These are phyloP conservation scores for Infundibulicybe gibba DNA, from an alignment of 768 basidiomycete genomes.

Conservation along the genomic window DNA sequence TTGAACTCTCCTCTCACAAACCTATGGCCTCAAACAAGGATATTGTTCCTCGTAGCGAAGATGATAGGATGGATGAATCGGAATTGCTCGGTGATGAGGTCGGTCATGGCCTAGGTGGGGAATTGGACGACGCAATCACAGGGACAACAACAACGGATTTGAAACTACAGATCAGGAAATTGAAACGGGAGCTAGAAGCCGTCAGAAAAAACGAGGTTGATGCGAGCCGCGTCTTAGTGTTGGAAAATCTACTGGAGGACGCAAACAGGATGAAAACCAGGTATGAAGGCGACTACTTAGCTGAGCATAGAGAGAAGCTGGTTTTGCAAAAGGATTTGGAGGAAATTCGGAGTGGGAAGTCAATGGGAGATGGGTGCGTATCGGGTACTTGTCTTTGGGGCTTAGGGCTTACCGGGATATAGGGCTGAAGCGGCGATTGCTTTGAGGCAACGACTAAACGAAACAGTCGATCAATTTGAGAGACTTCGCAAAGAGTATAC, in stretches of 20 bases:
- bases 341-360: slow-evolving; percentile 85
- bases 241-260: slow-evolving; percentile 90
- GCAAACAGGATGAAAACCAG: slow-evolving; percentile 86
- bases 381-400: slow-evolving; percentile 4
- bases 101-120: slow-evolving; percentile 69
- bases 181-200: slow-evolving; percentile 77
- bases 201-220: slow-evolving; percentile 74
- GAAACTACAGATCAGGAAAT: slow-evolving; percentile 80
- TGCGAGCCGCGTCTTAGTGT: slow-evolving; percentile 71
- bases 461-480: slow-evolving; percentile 82
- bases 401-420: slow-evolving; percentile 4
- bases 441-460: slow-evolving; percentile 81
- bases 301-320: slow-evolving; percentile 79
- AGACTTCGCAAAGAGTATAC: slow-evolving; percentile 60
- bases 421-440: slow-evolving; percentile 88
- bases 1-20: slow-evolving; percentile 67
- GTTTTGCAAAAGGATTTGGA: slow-evolving; percentile 79
- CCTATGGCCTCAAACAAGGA: slow-evolving; percentile 28
- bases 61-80: slow-evolving; percentile 17
- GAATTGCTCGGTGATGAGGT: slow-evolving; percentile 30
- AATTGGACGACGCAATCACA: slow-evolving; percentile 81
- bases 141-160: slow-evolving; percentile 91
- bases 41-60: slow-evolving; percentile 7
- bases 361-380: slow-evolving; percentile 74
- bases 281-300: slow-evolving; percentile 86